Conservation (phyloP, 805 yeast species). For the Saccharomycopsis sp. region DNA sequence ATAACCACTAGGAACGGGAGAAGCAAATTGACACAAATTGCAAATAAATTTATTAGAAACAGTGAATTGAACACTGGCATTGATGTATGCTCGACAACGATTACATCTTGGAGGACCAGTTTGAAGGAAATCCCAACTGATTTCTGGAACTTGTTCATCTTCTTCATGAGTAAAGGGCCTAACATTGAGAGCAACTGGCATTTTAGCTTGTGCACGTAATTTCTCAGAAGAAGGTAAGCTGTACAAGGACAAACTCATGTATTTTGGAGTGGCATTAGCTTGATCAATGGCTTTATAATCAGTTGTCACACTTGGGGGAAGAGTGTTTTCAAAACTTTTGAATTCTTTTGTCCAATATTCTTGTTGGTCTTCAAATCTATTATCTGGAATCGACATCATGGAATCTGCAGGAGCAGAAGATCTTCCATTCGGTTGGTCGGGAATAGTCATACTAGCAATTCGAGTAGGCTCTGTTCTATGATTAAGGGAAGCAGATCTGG, state of each 20-base stretch:
- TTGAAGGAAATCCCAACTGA: constrained; percentile 40
- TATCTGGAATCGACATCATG: constrained; percentile 22
- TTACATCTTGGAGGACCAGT: constrained; percentile 78
- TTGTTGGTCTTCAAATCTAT: constrained; percentile 27
- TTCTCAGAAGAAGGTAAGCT: constrained; percentile 68
- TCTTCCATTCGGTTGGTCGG: constrained; percentile 4
- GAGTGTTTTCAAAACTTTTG: constrained; percentile 63
- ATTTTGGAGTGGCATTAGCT: constrained; percentile 74
- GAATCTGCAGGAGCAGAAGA: constrained; percentile 6
- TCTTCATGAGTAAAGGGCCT: constrained; percentile 73
- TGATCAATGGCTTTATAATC: constrained; percentile 66
- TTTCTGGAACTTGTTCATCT: constrained; percentile 49
- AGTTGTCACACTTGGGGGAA: constrained; percentile 77
- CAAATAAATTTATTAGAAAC: constrained; percentile 60
- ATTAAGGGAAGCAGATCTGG: background rate
- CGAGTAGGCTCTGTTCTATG: background rate
- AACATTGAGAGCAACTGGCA: constrained; percentile 74
- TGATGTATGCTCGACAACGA: constrained; percentile 84
- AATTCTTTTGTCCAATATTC: constrained; percentile 36
- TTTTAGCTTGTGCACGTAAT: constrained; percentile 52
- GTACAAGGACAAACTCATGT: constrained; percentile 70
- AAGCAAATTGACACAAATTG: constrained; percentile 77
- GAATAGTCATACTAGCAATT: constrained; percentile 7
- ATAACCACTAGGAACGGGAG: constrained; percentile 58
- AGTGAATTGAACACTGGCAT: constrained; percentile 56